phyloP scores from a whole-genome alignment of 169 alveolate species.

The Cryptosporidium muris region DNA sequence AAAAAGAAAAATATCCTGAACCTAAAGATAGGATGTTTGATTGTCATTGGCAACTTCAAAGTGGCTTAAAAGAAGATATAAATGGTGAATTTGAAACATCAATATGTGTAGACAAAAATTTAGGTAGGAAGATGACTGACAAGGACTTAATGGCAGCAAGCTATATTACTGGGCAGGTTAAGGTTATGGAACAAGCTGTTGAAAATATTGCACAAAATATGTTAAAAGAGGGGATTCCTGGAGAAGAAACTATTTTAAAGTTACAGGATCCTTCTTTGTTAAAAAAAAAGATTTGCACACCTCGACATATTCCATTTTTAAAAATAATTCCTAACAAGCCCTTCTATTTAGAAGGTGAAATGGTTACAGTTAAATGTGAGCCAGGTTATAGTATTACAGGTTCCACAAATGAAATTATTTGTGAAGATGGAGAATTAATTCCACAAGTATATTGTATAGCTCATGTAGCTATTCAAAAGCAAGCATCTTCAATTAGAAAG shows the following conservation, averaged over 20 bases:
- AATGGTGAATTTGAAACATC: slow-evolving; percentile 47
- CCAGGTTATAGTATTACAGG: slow-evolving; percentile 57
- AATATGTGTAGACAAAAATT: slow-evolving; percentile 53
- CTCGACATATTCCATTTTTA: slow-evolving; percentile 62
- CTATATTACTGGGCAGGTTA: slow-evolving; percentile 41
- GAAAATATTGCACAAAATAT: slow-evolving; percentile 37
- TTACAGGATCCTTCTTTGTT: slow-evolving; percentile 30
- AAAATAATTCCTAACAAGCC: slow-evolving; percentile 32
- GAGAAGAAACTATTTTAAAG: slow-evolving; percentile 29
- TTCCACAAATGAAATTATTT: slow-evolving; percentile 21
- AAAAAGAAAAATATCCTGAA: slow-evolving; percentile 50
- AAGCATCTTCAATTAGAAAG: slow-evolving; percentile 19
- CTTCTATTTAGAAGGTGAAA: slow-evolving; percentile 42
- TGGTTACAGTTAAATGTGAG: slow-evolving; percentile 25
- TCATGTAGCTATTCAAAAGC: slow-evolving; percentile 40
- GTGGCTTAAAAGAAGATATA: slow-evolving; percentile 24
- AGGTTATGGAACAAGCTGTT: slow-evolving; percentile 51
- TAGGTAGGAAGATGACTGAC: slow-evolving; percentile 61
- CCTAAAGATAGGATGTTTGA: slow-evolving; percentile 35
- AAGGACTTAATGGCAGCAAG: slow-evolving; percentile 58
- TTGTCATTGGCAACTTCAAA: slow-evolving; percentile 67
- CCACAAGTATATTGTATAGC: slow-evolving; percentile 66
- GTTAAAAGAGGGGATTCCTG: slow-evolving; percentile 48
- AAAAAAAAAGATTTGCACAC: slow-evolving; percentile 51
- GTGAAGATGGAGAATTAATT: slow-evolving; percentile 55